A percentile compares a stretch with the other conserved stretches of the same genome.
These are phyloP conservation scores for Phytophthora brassicae DNA, from an alignment of 352 stramenopile genomes.

Conservation along the genomic window DNA sequence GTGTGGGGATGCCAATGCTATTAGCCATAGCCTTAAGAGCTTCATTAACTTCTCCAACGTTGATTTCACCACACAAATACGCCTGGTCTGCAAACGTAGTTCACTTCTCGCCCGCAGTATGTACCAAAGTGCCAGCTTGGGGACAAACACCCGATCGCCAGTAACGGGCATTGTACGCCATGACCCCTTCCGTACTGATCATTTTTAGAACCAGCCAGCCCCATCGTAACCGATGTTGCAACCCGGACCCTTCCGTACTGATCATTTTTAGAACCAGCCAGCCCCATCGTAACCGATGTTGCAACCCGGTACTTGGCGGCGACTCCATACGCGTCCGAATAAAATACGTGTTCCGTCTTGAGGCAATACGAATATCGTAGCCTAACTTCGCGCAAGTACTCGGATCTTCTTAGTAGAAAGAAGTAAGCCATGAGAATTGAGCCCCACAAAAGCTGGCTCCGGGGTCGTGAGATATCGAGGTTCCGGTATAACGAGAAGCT, in stretches of 20 bases:
- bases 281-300: not conserved
- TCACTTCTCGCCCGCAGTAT: not conserved
- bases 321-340: no score
- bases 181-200: not conserved
- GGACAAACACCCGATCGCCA: not conserved
- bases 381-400: not conserved
- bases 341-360: not conserved
- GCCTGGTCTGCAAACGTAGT: not conserved
- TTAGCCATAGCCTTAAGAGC: not conserved
- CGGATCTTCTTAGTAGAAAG: not conserved
- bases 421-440: no score
- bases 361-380: no score
- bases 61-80: not conserved
- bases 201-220: not conserved
- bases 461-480: no score
- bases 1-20: not conserved
- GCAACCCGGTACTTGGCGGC: not conserved
- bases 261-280: constrained; percentile 1
- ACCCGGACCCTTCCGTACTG: not conserved
- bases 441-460: no score
- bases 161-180: constrained; percentile 1
- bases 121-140: not conserved
- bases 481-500: no score
- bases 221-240: not conserved
- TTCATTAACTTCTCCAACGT: not conserved